Conservation (phyloP, 805 yeast species). For the Teunomyces pallodes region DNA sequence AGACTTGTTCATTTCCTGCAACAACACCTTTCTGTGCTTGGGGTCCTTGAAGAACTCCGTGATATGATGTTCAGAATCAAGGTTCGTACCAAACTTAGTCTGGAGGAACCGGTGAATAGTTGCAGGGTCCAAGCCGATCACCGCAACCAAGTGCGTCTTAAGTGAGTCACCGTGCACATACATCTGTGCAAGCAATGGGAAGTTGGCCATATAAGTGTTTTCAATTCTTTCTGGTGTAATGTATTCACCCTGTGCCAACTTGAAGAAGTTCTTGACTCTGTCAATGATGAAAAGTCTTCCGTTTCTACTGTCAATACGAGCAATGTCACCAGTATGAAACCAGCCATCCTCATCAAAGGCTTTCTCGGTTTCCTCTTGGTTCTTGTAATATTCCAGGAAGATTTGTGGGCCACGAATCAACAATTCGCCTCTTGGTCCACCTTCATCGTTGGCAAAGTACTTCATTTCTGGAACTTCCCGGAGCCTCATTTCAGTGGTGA, state of each 20-base stretch:
- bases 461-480: slow-evolving; percentile 65
- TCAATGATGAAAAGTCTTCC: slow-evolving; percentile 66
- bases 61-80: slow-evolving; percentile 10
- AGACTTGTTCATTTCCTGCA: slow-evolving; percentile 21
- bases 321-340: slow-evolving; percentile 66
- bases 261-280: slow-evolving; percentile 77
- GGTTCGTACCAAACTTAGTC: slow-evolving; percentile 8
- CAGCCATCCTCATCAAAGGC: slow-evolving; percentile 57
- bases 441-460: slow-evolving; percentile 34
- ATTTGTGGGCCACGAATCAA: slow-evolving; percentile 64
- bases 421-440: slow-evolving; percentile 57
- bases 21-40: slow-evolving; percentile 17
- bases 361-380: slow-evolving; percentile 51
- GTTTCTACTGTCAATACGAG: slow-evolving; percentile 40
- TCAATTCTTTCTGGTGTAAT: slow-evolving; percentile 77
- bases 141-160: slow-evolving; percentile 54
- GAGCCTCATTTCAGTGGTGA: slow-evolving; percentile 51
- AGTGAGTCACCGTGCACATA: slow-evolving; percentile 66
- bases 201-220: slow-evolving; percentile 53
- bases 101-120: slow-evolving; percentile 9
- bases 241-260: slow-evolving; percentile 53
- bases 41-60: slow-evolving; percentile 13
- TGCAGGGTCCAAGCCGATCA: slow-evolving; percentile 58
- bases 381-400: slow-evolving; percentile 55
- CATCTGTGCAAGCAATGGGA: slow-evolving; percentile 50